phyloP scores from a whole-genome alignment of 495 filamentous ascomycete genomes.

The Xylaria sp. region DNA sequence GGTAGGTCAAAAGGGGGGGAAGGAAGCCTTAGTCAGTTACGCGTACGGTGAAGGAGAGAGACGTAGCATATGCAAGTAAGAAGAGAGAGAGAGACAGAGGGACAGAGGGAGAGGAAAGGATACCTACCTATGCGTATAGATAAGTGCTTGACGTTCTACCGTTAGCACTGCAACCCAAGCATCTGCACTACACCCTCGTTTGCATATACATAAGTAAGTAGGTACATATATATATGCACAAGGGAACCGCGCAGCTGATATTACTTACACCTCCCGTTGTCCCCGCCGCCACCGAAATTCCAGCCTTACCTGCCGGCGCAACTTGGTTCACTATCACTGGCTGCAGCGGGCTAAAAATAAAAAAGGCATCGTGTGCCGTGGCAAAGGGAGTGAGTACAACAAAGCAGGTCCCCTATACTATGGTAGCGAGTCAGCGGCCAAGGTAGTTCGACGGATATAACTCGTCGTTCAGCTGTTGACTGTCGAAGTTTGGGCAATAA shows the following conservation, averaged over 20 bases:
- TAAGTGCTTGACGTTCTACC: conserved; percentile 16
- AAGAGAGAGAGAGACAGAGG: background rate
- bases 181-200: conserved; percentile 16
- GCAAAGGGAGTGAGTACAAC: background rate
- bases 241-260: conserved; percentile 17
- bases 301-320: conserved; percentile 12
- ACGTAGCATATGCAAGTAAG: background rate
- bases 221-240: conserved; percentile 10
- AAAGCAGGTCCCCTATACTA: background rate
- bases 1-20: conserved; percentile 10
- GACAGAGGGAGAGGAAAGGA: background rate
- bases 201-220: too few species aligned
- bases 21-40: background rate
- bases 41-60: background rate
- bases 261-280: background rate
- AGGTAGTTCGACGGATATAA: background rate
- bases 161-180: conserved; percentile 18
- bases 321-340: background rate
- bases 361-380: background rate
- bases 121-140: too few species aligned
- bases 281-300: background rate
- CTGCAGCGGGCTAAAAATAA: conserved; percentile 5
- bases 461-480: background rate
- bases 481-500: background rate
- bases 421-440: background rate